These are phyloP conservation scores for Epicoccum nigrum DNA, from an alignment of 2,329 filamentous ascomycete genomes.

Conservation along the genomic window DNA sequence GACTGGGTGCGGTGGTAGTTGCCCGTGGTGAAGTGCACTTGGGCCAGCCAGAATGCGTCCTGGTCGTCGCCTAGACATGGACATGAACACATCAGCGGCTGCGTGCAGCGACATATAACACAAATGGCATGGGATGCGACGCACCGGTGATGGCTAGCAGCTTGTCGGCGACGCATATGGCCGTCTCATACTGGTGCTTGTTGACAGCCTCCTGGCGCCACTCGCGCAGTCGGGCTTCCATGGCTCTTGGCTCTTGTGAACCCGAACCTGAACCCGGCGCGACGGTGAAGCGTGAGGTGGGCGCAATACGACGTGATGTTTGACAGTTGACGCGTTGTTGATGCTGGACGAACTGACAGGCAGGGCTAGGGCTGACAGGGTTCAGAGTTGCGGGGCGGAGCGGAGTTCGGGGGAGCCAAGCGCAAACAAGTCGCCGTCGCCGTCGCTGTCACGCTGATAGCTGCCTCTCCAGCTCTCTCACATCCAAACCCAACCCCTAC, in stretches of 20 bases:
- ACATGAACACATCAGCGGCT: neutral
- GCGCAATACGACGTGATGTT: neutral
- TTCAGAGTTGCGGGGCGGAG: constrained; percentile 24
- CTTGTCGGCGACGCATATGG: constrained; percentile 97
- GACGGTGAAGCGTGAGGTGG: neutral
- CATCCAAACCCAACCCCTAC: too few species aligned
- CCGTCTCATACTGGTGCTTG: constrained; percentile 94
- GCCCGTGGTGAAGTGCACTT: constrained; percentile 93
- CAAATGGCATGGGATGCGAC: constrained; percentile 32
- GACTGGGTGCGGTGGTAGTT: constrained; percentile 92
- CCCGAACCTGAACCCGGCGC: too few species aligned
- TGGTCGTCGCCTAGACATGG: constrained; percentile 76
- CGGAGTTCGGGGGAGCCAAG: constrained; percentile 14
- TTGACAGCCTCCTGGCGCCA: constrained; percentile 96
- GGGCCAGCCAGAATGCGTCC: constrained; percentile 97
- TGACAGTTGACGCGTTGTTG: constrained; percentile 7
- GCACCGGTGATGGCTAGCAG: constrained; percentile 89
- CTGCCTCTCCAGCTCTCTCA: too few species aligned
- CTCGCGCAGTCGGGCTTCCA: constrained; percentile 92
- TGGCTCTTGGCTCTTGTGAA: constrained; percentile 54
- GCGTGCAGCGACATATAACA: too few species aligned
- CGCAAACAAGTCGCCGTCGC: neutral
- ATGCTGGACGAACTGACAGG: too few species aligned
- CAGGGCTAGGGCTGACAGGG: constrained; percentile 7
- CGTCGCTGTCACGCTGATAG: neutral